Evolutionary conservation across 805 yeast genomes (phyloP).

Genomic region (Yarrowia osloensis): DNA sequence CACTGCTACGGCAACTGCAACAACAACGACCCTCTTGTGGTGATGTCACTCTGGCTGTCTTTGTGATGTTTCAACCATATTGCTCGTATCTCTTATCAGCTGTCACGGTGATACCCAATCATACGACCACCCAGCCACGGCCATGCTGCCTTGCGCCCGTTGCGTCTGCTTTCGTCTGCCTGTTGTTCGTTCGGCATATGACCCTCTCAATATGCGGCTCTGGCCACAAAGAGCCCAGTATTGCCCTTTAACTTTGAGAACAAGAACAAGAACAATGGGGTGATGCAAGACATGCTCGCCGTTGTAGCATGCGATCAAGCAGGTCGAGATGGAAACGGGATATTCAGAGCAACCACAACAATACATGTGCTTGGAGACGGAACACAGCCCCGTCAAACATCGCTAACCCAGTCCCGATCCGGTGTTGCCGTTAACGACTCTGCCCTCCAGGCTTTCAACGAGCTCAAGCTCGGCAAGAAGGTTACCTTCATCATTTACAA

Average conservation of each 20-base stretch:
- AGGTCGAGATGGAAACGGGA: neutral
- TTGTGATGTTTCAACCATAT: neutral
- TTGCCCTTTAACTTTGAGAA: constrained; percentile 8
- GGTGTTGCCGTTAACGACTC: constrained; percentile 88
- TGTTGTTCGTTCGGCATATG: neutral
- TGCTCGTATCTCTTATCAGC: neutral
- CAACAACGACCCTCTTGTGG: neutral
- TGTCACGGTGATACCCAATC: neutral
- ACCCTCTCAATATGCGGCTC: constrained; percentile 5
- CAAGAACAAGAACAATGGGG: neutral
- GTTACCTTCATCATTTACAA: constrained; percentile 78
- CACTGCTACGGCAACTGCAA: neutral
- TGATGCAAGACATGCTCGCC: neutral
- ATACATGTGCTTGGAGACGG: neutral
- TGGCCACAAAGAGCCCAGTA: neutral
- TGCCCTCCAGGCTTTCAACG: constrained; percentile 91
- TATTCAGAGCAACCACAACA: neutral
- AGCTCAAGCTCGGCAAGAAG: constrained; percentile 82
- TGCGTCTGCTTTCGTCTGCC: neutral
- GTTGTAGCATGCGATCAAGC: neutral
- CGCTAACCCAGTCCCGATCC: constrained; percentile 30
- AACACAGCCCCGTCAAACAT: neutral
- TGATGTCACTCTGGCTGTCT: neutral
- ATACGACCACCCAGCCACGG: neutral
- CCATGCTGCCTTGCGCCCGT: neutral